Evolutionary conservation across 2,329 filamentous ascomycete species (phyloP), one percentile per base, ranked within the genome.

Genomic region (Aspergillus thermomutatus): DNA sequence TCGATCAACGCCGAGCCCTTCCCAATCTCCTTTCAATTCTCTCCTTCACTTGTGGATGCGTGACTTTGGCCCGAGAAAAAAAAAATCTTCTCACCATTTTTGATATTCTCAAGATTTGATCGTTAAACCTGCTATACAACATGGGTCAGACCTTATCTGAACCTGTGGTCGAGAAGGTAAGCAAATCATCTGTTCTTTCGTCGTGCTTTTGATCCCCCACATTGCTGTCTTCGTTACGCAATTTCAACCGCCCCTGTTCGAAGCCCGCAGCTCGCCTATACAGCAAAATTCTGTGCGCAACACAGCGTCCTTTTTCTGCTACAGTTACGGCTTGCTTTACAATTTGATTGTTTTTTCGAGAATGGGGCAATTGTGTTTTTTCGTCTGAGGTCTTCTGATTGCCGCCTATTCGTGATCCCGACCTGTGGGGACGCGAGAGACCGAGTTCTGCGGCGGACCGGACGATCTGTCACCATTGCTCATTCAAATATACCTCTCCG

Each of bases 121-220:
- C 61, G 64, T 59, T 23, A 59, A 59, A 64, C 60, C 63, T 56
- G 52, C 55, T 60, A 64, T 62, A 68, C 72, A 82, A 74, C 79
- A 99, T 99, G 94, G 94, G 94, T 85, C 94, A 99, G 84, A 99
- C 94, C 78, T 88, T 99, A 74, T 97, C 93, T 72, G 94, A 99
- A 83, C 94, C 94, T 72, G 92, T 99, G 72, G 90, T 96, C 77
- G 94, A 97, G 76, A 99, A 99, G 92, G 94, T 99, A 84, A 75
- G 85, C 67, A 49, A 54, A 50, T 56, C 51, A 56, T 45, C 54
- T 57, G 54, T 49, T 60, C 56, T 52, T 31, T 60, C 55, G 45
- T 34, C 77, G 59, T 58, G 50, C 55, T 57, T 53, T 60, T 47
- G 43, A 53, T 58, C 61, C 63, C 65, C 66, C 63, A 67, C 66